Evolutionary conservation across 1,284 basidiomycete species (phyloP).

Genomic region (Cutaneotrichosporon mucoides): DNA sequence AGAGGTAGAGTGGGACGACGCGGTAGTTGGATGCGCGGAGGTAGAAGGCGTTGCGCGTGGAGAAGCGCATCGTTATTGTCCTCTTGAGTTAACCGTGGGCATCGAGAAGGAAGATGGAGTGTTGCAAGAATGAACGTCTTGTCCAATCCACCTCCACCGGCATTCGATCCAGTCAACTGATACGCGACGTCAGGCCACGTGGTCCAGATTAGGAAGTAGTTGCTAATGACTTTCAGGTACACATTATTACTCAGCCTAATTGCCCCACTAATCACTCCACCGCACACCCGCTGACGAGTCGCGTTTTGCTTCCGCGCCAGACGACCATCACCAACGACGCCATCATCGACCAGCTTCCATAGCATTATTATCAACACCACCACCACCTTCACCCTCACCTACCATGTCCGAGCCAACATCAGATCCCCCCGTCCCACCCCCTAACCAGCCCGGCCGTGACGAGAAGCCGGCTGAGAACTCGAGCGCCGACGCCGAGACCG

Average conservation of each 20-base stretch:
- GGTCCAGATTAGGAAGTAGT: background rate
- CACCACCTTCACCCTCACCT: background rate
- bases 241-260: too few relatives aligned
- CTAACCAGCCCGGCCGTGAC: constrained; percentile 4
- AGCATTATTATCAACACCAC: background rate
- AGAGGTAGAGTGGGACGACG: constrained; percentile 42
- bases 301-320: constrained; percentile 15
- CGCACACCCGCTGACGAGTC: constrained; percentile 17
- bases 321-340: constrained; percentile 2
- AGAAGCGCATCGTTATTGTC: constrained; percentile 33
- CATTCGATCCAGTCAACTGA: background rate
- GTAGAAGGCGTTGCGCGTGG: constrained; percentile 45
- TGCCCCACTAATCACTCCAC: too few relatives aligned
- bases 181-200: constrained; percentile 15
- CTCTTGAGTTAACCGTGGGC: too few relatives aligned
- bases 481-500: constrained; percentile 11
- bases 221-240: too few relatives aligned
- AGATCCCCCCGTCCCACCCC: constrained; percentile 19
- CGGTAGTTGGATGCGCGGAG: constrained; percentile 42
- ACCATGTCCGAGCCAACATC: constrained; percentile 20
- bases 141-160: too few relatives aligned
- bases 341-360: background rate
- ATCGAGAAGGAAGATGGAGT: too few relatives aligned
- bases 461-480: constrained; percentile 12
- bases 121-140: too few relatives aligned